Conservation (phyloP, 2,329 filamentous ascomycete species). For the Biscogniauxia sp. region DNA sequence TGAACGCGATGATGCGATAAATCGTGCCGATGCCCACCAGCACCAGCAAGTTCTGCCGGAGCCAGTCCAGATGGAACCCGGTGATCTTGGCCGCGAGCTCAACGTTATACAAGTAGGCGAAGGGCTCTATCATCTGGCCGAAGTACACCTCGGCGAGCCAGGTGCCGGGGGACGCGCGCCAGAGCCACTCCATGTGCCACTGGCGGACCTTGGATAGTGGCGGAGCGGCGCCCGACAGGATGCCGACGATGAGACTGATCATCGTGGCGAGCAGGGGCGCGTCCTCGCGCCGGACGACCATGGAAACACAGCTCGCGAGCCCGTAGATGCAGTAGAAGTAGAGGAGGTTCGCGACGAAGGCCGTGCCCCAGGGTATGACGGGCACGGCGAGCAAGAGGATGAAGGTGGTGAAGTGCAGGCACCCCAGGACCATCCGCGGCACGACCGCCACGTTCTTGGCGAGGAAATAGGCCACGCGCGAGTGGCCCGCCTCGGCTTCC, state of each 20-base stretch:
- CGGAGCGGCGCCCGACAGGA: conserved; percentile 53
- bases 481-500: conserved; percentile 56
- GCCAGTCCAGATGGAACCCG: conserved; percentile 46
- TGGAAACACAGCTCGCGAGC: conserved; percentile 49
- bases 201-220: conserved; percentile 44
- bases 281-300: conserved; percentile 54
- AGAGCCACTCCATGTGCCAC: conserved; percentile 56
- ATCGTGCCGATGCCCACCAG: conserved; percentile 42
- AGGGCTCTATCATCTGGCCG: conserved; percentile 47
- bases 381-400: conserved; percentile 49
- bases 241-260: conserved; percentile 50
- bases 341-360: conserved; percentile 49
- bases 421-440: conserved; percentile 49
- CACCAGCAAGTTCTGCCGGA: conserved; percentile 44
- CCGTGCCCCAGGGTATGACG: conserved; percentile 46
- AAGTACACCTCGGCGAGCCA: conserved; percentile 59
- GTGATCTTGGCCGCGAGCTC: conserved; percentile 41
- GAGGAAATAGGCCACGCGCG: conserved; percentile 53
- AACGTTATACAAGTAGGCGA: conserved; percentile 50
- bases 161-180: conserved; percentile 51
- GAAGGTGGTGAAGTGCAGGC: conserved; percentile 54
- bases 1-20: conserved; percentile 45
- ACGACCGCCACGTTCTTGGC: conserved; percentile 53
- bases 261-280: conserved; percentile 56
- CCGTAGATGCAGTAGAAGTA: conserved; percentile 62